Evolutionary conservation across 768 basidiomycete genomes (phyloP).

Genomic region (Phaffia australis): DNA sequence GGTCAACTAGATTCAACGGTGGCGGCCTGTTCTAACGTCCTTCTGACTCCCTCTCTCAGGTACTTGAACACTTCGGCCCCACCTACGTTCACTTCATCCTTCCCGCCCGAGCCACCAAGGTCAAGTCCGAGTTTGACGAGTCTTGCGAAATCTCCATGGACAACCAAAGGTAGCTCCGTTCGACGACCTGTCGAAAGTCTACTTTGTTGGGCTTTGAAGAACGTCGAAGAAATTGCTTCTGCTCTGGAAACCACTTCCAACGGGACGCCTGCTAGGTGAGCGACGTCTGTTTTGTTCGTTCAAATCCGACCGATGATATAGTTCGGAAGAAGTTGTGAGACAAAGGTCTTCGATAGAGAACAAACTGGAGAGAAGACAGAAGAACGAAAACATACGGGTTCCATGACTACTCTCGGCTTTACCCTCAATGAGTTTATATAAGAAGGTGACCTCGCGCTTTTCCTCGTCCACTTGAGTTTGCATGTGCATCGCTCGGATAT

Average conservation of each 20-base stretch:
- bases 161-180: constrained; percentile 58
- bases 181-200: constrained; percentile 47
- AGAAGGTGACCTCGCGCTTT: constrained; percentile 79
- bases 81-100: background rate
- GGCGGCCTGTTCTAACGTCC: background rate
- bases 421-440: constrained; percentile 71
- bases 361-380: background rate
- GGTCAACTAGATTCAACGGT: constrained; percentile 10
- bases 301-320: background rate
- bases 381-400: constrained; percentile 32
- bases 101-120: background rate
- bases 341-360: constrained; percentile 27
- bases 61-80: constrained; percentile 8
- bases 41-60: constrained; percentile 15
- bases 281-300: constrained; percentile 46
- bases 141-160: constrained; percentile 84
- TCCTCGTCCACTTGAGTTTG: constrained; percentile 84
- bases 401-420: constrained; percentile 37
- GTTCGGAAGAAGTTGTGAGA: constrained; percentile 29
- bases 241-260: constrained; percentile 67
- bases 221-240: constrained; percentile 72
- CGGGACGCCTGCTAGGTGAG: constrained; percentile 86
- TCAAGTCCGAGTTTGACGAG: constrained; percentile 40
- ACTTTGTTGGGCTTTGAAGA: constrained; percentile 64
- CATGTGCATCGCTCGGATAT: constrained; percentile 94